Evolutionary conservation across 768 basidiomycete species (phyloP).

Genomic region (Sporobolomyces phaffii): DNA sequence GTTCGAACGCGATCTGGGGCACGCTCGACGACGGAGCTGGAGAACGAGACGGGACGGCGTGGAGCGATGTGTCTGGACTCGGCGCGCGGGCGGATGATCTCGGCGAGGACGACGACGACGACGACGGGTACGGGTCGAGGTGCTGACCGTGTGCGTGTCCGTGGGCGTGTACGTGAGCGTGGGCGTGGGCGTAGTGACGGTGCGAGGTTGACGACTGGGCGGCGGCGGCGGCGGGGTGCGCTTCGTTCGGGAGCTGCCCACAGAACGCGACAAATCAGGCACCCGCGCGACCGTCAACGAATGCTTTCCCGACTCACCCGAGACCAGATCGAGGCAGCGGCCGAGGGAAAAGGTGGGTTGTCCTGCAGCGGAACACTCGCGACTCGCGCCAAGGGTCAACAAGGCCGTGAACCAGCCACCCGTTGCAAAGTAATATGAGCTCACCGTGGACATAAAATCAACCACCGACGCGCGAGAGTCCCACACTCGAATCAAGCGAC

Average conservation of each 20-base stretch:
- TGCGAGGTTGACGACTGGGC: not conserved
- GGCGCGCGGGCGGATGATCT: not conserved
- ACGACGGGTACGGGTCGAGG: not conserved
- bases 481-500: too few species aligned
- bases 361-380: too few species aligned
- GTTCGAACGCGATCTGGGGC: not conserved
- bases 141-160: not conserved
- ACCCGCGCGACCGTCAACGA: not conserved
- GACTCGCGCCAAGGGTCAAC: too few species aligned
- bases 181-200: not conserved
- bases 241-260: slow-evolving; percentile 24
- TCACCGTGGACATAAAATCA: not conserved
- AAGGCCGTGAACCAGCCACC: too few species aligned
- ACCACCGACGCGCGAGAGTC: too few species aligned
- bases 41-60: not conserved
- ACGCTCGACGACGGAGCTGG: not conserved
- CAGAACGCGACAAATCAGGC: not conserved
- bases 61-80: not conserved
- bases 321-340: not conserved
- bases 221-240: not conserved
- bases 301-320: too few species aligned
- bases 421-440: not conserved
- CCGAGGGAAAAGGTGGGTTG: too few species aligned
- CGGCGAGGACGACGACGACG: not conserved
- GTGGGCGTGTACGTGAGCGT: slow-evolving; percentile 1